A percentile compares a stretch with the other conserved stretches of the same genome.
phyloP scores from a whole-genome alignment of 345 rosid species.

The Theobroma cacao region DNA sequence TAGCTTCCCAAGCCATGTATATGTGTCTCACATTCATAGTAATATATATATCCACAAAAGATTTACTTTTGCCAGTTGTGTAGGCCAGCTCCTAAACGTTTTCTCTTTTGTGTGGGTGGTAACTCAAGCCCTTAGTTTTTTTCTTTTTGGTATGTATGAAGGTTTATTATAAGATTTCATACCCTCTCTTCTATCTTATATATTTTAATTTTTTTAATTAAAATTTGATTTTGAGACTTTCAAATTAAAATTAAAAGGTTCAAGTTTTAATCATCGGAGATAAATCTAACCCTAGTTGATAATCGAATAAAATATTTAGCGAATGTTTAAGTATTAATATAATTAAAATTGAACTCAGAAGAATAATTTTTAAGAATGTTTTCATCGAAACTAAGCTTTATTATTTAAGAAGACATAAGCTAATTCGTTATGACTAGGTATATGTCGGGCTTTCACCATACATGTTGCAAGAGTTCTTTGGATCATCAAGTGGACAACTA shows the following conservation, averaged over 20 bases:
- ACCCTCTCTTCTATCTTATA: too few relatives aligned
- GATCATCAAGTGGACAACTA: not conserved
- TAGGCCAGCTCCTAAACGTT: not conserved
- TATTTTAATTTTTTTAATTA: too few relatives aligned
- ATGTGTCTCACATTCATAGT: not conserved
- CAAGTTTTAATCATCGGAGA: not conserved
- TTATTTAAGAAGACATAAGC: not conserved
- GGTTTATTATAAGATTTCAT: too few relatives aligned
- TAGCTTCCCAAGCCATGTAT: not conserved
- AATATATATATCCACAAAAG: not conserved
- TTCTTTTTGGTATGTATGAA: not conserved
- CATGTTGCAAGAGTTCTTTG: not conserved
- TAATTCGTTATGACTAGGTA: not conserved
- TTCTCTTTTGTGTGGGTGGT: not conserved
- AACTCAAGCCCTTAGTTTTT: not conserved
- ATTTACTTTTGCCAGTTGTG: slow-evolving; percentile 18
- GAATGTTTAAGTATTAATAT: not conserved
- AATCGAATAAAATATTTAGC: not conserved
- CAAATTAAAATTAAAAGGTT: not conserved
- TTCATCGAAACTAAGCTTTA: not conserved
- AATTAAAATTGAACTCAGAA: not conserved
- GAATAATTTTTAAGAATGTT: not conserved
- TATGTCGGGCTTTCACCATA: not conserved
- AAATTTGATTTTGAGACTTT: not conserved
- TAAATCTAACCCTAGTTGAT: not conserved